Conservation (phyloP, 75 land plant genomes). For the Chamaecyparis obtusa region DNA sequence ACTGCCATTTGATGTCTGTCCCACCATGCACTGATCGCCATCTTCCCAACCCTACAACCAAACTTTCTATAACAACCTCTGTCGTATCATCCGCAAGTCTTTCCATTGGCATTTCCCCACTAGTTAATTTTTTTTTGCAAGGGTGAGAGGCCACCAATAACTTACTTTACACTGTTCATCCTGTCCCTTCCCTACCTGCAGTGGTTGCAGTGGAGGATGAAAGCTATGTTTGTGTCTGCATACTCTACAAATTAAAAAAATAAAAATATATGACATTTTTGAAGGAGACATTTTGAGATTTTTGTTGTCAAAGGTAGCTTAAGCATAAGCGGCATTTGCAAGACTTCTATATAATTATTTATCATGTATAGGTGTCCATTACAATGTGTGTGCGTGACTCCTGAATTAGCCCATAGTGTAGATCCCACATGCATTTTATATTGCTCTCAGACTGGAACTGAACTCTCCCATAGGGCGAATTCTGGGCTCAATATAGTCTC, state of each 20-base stretch:
- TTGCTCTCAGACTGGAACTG: not conserved
- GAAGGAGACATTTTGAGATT: not conserved
- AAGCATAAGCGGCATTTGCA: not conserved
- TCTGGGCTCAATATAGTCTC: not conserved
- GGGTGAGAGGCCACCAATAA: not conserved
- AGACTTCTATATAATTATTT: no score
- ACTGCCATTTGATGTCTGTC: not conserved
- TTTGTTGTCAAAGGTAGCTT: not conserved
- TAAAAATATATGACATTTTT: not conserved
- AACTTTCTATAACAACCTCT: not conserved
- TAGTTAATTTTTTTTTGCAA: not conserved
- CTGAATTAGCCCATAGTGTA: not conserved
- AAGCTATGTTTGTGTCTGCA: not conserved
- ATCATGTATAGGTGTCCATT: not conserved
- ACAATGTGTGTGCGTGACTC: no score
- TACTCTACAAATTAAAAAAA: not conserved
- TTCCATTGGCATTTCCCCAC: not conserved
- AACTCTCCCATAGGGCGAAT: not conserved
- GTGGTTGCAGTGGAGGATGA: not conserved
- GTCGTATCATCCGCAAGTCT: not conserved
- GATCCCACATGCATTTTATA: not conserved
- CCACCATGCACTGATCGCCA: not conserved
- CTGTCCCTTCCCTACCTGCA: not conserved
- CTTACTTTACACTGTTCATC: not conserved
- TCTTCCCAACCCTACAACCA: not conserved